phyloP scores from a whole-genome alignment of 2,329 filamentous ascomycete species.

The Phialophora verrucosa region DNA sequence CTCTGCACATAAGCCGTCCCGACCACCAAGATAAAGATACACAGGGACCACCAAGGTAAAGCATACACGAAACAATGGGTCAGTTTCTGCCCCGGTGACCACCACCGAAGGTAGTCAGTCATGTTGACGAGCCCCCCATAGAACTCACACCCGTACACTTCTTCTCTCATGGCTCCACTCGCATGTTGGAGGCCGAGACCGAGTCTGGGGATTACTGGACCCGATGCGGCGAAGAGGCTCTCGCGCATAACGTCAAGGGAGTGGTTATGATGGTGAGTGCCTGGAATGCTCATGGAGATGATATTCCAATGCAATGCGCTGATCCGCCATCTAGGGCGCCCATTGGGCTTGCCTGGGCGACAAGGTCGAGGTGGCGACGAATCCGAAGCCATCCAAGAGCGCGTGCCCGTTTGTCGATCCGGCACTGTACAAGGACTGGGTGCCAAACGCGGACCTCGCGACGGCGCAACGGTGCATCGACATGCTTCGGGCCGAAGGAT shows the following conservation, averaged over 20 bases:
- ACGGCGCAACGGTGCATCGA: constrained; percentile 58
- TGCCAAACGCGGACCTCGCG: constrained; percentile 64
- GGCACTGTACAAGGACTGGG: constrained; percentile 67
- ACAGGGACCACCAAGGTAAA: neutral
- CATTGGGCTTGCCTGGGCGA: constrained; percentile 68
- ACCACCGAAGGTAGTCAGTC: neutral
- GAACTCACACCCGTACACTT: constrained; percentile 63
- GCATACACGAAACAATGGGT: constrained; percentile 7
- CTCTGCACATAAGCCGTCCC: neutral
- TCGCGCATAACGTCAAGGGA: constrained; percentile 64
- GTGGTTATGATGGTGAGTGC: constrained; percentile 73
- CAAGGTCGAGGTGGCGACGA: constrained; percentile 65
- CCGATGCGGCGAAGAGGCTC: constrained; percentile 66
- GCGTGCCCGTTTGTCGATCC: constrained; percentile 72
- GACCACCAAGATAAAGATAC: neutral
- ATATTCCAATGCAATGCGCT: neutral
- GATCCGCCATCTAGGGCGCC: constrained; percentile 58
- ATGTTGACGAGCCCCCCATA: neutral
- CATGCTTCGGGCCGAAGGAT: constrained; percentile 58
- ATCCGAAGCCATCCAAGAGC: constrained; percentile 64
- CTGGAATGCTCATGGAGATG: neutral
- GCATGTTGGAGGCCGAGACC: constrained; percentile 72
- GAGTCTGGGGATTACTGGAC: constrained; percentile 70
- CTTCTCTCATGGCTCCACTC: constrained; percentile 73
- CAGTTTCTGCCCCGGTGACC: neutral